Evolutionary conservation across 805 yeast species (phyloP), one percentile per base, ranked within the genome.

Genomic region (Teunomyces kruisii): DNA sequence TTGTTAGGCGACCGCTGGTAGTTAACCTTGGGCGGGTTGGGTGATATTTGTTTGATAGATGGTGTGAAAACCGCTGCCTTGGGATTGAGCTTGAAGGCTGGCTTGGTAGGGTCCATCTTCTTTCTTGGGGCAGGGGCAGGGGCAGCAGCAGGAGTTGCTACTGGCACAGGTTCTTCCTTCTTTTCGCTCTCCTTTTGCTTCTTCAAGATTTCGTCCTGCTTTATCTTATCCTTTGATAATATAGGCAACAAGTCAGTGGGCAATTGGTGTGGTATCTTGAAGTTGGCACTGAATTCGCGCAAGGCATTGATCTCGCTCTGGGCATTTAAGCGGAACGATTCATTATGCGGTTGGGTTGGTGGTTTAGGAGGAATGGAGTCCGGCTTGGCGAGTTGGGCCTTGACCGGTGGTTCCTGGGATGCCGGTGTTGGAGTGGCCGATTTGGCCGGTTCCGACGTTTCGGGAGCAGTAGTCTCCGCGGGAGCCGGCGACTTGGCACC

Each of bases 231-330:
- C 62, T 86, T 83, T 8, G 91, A 69, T 27, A 85, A 67, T 14
- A 86, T 83, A 6, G 94, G 90, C 49, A 84, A 67, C 48, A 83
- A 69, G 55, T 85, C 90, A 14, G 73, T 64, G 6, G 95, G 92
- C 43, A 60, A 53, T 41, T 58, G 57, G 55, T 79, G 79, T 2
- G 85, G 86, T 26, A 90, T 79, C 64, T 88, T 88, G 65, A 88
- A 87, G 53, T 80, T 86, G 40, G 87, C 88, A 32, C 95, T 80
- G 59, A 91, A 90, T 57, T 86, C 88, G 50, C 80, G 81, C 45
- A 88, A 71, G 9, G 87, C 79, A 50, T 83, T 83, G 50, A 86
- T 76, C 59, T 84, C 89, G 50, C 80, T 78, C 59, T 81, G 80
- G 1, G 80, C 76, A 52, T 69, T 76, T 44, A 74, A 61, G 46